A percentile compares a stretch with the other conserved stretches of the same genome.
Evolutionary conservation across 371 early-diverging fungal species (phyloP).

Genomic region (Rhizopus delemar): DNA sequence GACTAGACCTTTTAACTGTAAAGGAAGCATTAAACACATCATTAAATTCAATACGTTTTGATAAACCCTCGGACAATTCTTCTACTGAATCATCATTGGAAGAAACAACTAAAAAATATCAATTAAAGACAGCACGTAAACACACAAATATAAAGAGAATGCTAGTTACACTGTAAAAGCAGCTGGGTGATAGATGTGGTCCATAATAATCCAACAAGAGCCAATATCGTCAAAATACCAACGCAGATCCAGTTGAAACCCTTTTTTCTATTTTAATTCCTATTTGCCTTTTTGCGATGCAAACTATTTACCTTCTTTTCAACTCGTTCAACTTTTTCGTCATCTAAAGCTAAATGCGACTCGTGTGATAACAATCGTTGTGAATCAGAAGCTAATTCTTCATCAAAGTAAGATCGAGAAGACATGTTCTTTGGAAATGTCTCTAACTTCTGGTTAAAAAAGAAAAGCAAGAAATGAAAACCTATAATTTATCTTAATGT

Average conservation of each 20-base stretch:
- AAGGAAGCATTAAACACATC: constrained; percentile 57
- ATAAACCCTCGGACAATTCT: neutral
- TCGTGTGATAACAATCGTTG: neutral
- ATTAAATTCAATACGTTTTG: constrained; percentile 36
- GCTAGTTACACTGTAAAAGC: constrained; percentile 11
- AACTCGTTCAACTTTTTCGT: neutral
- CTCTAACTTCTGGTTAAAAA: neutral
- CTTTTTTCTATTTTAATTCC: constrained; percentile 1
- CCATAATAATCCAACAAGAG: constrained; percentile 30
- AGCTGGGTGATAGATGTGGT: constrained; percentile 28
- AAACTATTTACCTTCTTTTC: constrained; percentile 9
- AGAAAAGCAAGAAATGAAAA: too few species aligned
- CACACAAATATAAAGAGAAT: too few species aligned
- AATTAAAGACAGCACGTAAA: neutral
- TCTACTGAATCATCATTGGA: neutral
- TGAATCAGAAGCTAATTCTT: constrained; percentile 12
- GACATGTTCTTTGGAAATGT: constrained; percentile 4
- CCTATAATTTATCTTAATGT: too few species aligned
- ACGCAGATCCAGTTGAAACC: constrained; percentile 27
- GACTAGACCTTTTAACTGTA: constrained; percentile 33
- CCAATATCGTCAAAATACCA: constrained; percentile 24
- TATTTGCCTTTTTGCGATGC: constrained; percentile 9
- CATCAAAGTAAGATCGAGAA: constrained; percentile 12
- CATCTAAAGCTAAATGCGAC: constrained; percentile 2
- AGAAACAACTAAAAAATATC: neutral